phyloP scores from a whole-genome alignment of 208 protist species.

The Phytomonas sp. region DNA sequence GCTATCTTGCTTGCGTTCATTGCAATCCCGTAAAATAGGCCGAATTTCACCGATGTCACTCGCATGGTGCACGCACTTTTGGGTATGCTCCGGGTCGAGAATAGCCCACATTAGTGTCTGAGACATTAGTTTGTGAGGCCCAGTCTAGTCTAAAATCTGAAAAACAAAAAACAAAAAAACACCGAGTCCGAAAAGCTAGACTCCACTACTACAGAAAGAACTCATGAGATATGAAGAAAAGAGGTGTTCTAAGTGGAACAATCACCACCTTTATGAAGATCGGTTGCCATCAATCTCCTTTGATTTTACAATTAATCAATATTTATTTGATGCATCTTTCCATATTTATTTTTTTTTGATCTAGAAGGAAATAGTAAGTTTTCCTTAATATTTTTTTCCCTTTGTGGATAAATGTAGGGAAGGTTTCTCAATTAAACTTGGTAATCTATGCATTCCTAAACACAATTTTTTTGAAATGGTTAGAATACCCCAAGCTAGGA shows the following conservation, averaged over 20 bases:
- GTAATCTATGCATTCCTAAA: background rate
- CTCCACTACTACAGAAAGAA: background rate
- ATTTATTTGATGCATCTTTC: background rate
- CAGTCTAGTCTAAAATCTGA: background rate
- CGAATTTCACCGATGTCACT: background rate
- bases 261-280: background rate
- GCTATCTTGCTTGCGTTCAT: conserved; percentile 1
- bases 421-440: background rate
- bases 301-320: background rate
- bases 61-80: background rate
- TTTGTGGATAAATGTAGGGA: background rate
- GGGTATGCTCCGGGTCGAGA: background rate
- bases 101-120: background rate
- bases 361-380: background rate
- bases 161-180: too few species aligned
- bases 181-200: background rate
- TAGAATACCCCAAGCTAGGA: background rate
- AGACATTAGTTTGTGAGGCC: background rate
- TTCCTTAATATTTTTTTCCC: background rate
- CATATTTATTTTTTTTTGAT: background rate
- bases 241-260: background rate
- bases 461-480: background rate
- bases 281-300: background rate
- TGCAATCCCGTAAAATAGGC: background rate
- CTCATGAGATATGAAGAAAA: background rate